phyloP scores from a whole-genome alignment of 2,329 filamentous ascomycete genomes.

The Simplicillium aogashimaense region DNA sequence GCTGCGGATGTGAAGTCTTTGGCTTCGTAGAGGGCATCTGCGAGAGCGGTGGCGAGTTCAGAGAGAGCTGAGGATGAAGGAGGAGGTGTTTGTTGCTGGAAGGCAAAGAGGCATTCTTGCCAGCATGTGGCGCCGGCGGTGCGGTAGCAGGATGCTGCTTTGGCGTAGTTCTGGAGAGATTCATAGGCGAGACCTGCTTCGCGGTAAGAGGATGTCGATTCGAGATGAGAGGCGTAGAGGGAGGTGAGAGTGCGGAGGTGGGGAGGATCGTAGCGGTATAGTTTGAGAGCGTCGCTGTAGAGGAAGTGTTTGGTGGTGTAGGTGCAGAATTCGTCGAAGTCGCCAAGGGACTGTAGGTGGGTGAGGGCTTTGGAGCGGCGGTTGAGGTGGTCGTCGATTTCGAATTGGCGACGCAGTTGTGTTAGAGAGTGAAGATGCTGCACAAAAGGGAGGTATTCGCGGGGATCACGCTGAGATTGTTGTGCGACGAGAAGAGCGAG shows the following conservation, averaged over 20 bases:
- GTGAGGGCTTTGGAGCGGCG: conserved; percentile 66
- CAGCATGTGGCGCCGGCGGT: conserved; percentile 67
- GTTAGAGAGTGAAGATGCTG: conserved; percentile 73
- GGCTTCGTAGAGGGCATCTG: conserved; percentile 69
- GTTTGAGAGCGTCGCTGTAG: conserved; percentile 64
- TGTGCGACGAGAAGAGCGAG: conserved; percentile 86
- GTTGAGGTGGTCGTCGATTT: conserved; percentile 80
- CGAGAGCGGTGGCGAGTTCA: conserved; percentile 63
- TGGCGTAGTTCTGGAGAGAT: conserved; percentile 62
- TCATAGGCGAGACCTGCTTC: conserved; percentile 90
- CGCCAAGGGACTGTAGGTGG: conserved; percentile 64
- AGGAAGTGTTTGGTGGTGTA: conserved; percentile 75
- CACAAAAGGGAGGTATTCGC: conserved; percentile 92
- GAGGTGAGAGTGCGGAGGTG: conserved; percentile 60
- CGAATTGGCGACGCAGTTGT: conserved; percentile 61
- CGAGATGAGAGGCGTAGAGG: conserved; percentile 72
- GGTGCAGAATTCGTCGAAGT: conserved; percentile 65
- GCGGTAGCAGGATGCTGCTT: conserved; percentile 76
- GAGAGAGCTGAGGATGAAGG: conserved; percentile 49
- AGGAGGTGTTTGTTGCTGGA: conserved; percentile 54
- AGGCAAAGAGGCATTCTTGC: conserved; percentile 81
- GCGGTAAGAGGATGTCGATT: conserved; percentile 63
- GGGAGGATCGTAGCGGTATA: conserved; percentile 73
- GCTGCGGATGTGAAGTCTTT: conserved; percentile 79
- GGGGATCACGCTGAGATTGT: conserved; percentile 88